phyloP scores from a whole-genome alignment of 2,329 filamentous ascomycete species.

The Amphichorda felina region DNA sequence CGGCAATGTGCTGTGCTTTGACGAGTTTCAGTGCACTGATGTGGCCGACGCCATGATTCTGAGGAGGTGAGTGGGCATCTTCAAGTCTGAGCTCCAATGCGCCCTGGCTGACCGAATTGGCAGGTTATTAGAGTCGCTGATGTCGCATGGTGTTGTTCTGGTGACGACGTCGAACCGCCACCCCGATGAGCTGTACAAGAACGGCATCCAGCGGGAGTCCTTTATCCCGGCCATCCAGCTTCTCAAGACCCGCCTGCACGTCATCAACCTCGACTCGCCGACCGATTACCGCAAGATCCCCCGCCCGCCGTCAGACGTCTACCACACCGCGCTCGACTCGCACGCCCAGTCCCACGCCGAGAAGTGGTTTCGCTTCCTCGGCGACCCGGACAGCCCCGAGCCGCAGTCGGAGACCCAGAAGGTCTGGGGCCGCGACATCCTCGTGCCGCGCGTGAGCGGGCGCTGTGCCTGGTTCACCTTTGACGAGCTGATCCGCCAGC shows the following conservation, averaged over 20 bases:
- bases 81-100: no score
- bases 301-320: constrained; percentile 83
- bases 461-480: constrained; percentile 87
- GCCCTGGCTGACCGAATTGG: neutral
- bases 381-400: constrained; percentile 67
- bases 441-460: constrained; percentile 79
- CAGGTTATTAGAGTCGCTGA: constrained; percentile 74
- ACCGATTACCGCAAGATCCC: constrained; percentile 98
- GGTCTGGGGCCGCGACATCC: constrained; percentile 88
- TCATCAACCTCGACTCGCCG: constrained; percentile 88
- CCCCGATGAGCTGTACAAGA: constrained; percentile 92
- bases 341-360: constrained; percentile 72
- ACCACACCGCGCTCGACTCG: constrained; percentile 75
- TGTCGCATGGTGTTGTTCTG: constrained; percentile 93
- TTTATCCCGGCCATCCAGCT: constrained; percentile 94
- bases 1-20: constrained; percentile 84
- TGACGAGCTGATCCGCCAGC: constrained; percentile 76
- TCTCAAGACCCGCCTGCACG: constrained; percentile 69
- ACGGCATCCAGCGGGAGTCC: constrained; percentile 89
- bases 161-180: constrained; percentile 97
- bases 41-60: constrained; percentile 98
- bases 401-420: constrained; percentile 52
- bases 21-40: constrained; percentile 98
- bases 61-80: constrained; percentile 34
- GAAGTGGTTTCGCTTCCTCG: constrained; percentile 92